Evolutionary conservation across 108 stramenopile genomes (phyloP).

Genomic region (Cyclotella cryptica): DNA sequence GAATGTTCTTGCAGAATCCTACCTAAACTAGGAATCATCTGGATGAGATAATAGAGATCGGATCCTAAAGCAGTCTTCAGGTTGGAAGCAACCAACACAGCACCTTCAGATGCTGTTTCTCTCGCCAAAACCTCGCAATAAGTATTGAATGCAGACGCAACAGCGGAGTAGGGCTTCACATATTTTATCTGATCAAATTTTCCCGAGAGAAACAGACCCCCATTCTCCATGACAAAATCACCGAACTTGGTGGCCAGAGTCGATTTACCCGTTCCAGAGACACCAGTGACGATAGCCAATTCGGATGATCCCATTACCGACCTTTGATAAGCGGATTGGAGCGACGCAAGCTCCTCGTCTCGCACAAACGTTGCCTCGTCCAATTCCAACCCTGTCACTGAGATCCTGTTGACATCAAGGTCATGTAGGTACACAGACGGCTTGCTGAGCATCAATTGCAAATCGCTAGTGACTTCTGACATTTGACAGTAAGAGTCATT

Average conservation of each 20-base stretch:
- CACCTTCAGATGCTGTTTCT: constrained; percentile 3
- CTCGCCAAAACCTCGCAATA: constrained; percentile 8
- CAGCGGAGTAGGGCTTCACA: constrained; percentile 5
- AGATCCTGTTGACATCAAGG: neutral
- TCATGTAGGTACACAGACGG: constrained; percentile 6
- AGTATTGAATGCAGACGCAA: constrained; percentile 23
- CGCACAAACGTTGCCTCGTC: constrained; percentile 2
- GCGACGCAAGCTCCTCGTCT: constrained; percentile 1
- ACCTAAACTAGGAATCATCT: constrained; percentile 35
- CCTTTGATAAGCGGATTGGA: constrained; percentile 11
- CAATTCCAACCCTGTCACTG: constrained; percentile 13
- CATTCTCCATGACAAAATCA: neutral
- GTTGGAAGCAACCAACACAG: neutral
- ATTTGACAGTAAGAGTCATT: constrained; percentile 24
- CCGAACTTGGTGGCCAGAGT: constrained; percentile 1
- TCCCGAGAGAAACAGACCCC: constrained; percentile 20
- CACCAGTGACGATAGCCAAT: constrained; percentile 28
- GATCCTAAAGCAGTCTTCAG: constrained; percentile 5
- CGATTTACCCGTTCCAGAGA: constrained; percentile 26
- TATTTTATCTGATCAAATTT: constrained; percentile 35
- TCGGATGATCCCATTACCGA: constrained; percentile 11
- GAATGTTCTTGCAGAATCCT: constrained; percentile 2
- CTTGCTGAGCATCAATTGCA: constrained; percentile 25
- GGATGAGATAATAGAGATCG: constrained; percentile 12
- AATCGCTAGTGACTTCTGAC: constrained; percentile 7